Base-by-base conservation (phyloP, 805 yeast species). In the Starmerella apis region DNA sequence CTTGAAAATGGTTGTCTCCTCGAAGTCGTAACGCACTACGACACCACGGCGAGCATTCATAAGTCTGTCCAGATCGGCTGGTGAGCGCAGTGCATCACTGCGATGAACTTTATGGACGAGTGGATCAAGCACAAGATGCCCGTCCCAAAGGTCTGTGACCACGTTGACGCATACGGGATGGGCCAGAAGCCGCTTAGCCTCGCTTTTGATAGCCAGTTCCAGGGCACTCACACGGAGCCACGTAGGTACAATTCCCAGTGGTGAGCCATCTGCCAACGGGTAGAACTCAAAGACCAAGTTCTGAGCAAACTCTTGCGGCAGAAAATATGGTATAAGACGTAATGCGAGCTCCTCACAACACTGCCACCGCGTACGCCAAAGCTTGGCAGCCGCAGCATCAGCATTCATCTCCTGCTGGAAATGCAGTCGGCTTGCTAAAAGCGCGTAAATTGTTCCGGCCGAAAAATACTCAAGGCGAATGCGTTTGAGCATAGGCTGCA, bases 341-440 rank as follows among this genome's bases (percentile, higher is more conserved):
- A 74, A 66, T 2, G 80, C 77, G 31, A 76, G 63, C n/a, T 74
- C 57, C 60, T 77, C 81, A 57, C 81, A 77, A 3, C 75, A 65
- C 49, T 65, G 69, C 30, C 79, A 71, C 47, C 77, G 70, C 3
- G 80, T 74, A 5, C 57, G 47, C 63, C 65, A 56, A 7, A 67
- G 57, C 32, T 68, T 65, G 13, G 64, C 58, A 51, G 54, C 54
- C 14, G 65, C 63, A 4, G 70, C 68, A 32, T 62, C 60, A 8
- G 57, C 47, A 7, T 59, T 51, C 33, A 61, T 53, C 32, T 68
- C 71, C 45, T 63, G 63, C 46, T 58, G 59, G 50, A 73, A 66
- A 48, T 66, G 71, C 33, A 59, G 58, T 48, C 71, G 63, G 38
- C 63, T 62, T 13, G 68, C 69, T 46, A 64, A 58, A 37, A 68